Conservation (phyloP, 2,329 filamentous ascomycete species). For the Cytospora piceicola region DNA sequence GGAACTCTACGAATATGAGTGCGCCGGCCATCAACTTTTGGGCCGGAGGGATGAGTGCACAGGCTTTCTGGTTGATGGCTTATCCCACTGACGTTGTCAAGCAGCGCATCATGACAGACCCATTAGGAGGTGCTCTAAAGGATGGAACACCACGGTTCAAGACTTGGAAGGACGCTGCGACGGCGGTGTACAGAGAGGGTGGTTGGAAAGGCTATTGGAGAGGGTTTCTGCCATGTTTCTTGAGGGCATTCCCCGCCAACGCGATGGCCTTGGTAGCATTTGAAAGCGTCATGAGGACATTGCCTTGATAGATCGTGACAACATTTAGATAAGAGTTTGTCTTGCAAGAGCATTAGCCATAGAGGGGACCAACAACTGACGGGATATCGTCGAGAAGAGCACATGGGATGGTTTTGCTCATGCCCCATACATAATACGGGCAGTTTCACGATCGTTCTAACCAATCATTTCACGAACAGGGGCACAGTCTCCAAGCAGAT, state of each 20-base stretch:
- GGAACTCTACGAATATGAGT: slow-evolving; percentile 69
- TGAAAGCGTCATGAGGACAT: slow-evolving; percentile 81
- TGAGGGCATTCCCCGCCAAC: slow-evolving; percentile 94
- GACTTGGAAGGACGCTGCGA: slow-evolving; percentile 80
- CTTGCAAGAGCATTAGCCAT: not conserved
- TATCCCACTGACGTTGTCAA: slow-evolving; percentile 95
- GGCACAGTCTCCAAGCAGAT: slow-evolving; percentile 4
- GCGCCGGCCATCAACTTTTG: slow-evolving; percentile 91
- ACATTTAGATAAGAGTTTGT: not conserved
- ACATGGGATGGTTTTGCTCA: too few relatives aligned
- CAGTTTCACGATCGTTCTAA: slow-evolving; percentile 16
- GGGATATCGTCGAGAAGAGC: too few relatives aligned
- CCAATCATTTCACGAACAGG: slow-evolving; percentile 17
- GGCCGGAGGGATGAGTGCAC: slow-evolving; percentile 90
- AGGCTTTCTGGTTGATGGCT: slow-evolving; percentile 91
- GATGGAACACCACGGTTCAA: slow-evolving; percentile 72
- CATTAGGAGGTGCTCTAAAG: slow-evolving; percentile 70
- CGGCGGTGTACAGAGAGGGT: slow-evolving; percentile 72
- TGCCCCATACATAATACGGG: not conserved
- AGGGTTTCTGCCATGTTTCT: slow-evolving; percentile 90
- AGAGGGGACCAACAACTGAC: too few relatives aligned
- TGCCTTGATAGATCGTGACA: slow-evolving; percentile 46
- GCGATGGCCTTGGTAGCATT: slow-evolving; percentile 92
- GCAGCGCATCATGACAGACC: slow-evolving; percentile 96
- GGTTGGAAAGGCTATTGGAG: slow-evolving; percentile 87